These are phyloP conservation scores for Ascochyta lentis DNA, from an alignment of 2,329 filamentous ascomycete species.

Conservation along the genomic window DNA sequence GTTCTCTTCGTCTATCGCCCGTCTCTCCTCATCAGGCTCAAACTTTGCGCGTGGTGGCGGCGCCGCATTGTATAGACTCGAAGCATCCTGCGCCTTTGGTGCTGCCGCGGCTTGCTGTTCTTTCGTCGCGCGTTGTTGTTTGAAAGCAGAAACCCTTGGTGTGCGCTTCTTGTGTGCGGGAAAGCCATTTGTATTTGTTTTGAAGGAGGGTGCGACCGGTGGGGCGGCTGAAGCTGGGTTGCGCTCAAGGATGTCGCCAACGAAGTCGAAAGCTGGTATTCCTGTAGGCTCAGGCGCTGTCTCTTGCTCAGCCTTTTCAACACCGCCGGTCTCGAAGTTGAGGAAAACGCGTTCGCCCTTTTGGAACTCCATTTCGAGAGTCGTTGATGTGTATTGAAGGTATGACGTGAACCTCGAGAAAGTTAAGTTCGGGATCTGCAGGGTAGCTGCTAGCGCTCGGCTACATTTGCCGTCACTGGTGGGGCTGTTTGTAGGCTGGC, in stretches of 20 bases:
- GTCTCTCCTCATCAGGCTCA: conserved; percentile 64
- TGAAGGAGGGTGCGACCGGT: conserved; percentile 67
- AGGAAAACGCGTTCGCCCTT: conserved; percentile 67
- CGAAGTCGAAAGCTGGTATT: conserved; percentile 56
- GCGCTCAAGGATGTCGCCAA: conserved; percentile 83
- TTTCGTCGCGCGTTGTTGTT: conserved; percentile 64
- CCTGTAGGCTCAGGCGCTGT: conserved; percentile 21
- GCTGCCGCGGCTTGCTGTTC: conserved; percentile 25
- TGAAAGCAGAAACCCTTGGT: conserved; percentile 75
- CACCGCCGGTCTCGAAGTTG: conserved; percentile 63
- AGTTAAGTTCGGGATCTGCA: conserved; percentile 11
- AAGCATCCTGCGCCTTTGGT: conserved; percentile 23
- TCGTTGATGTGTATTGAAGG: background rate
- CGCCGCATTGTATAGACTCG: conserved; percentile 15
- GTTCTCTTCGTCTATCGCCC: conserved; percentile 84
- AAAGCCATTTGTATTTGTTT: conserved; percentile 71
- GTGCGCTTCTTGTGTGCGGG: conserved; percentile 84
- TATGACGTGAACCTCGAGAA: conserved; percentile 9
- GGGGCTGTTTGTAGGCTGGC: background rate
- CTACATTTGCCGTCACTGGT: conserved; percentile 1
- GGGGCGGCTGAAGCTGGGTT: conserved; percentile 65
- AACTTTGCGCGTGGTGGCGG: conserved; percentile 21
- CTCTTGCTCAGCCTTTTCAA: conserved; percentile 47
- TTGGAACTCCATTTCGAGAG: conserved; percentile 52
- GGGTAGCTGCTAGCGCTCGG: conserved; percentile 16